Base-by-base conservation (phyloP, 441 rosid species). In the Euphorbia corollata region DNA sequence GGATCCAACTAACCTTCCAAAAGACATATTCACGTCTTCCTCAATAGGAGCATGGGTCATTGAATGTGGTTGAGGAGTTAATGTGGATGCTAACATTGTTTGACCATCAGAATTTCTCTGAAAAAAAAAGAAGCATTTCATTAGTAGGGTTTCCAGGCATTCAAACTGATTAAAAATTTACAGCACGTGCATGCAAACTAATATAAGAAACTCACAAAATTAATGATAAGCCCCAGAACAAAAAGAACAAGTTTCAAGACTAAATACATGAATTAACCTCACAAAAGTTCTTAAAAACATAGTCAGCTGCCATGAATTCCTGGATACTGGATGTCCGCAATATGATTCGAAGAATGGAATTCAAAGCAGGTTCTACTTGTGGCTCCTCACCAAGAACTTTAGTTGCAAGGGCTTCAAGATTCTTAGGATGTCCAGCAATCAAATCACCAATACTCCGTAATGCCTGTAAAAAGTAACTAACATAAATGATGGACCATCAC, bases 1-100 rank as follows among this genome's bases (percentile, higher is more conserved):
- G 24, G 16, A 65, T 57, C 50, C 47, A 77, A 72, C 72, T 51
- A 58, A 95, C 99, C 99, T 91, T 84, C 99, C 98, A 83, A 95
- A 95, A 68, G 99, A 91, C 90, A 95, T 78, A 82, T 88, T 83
- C 79, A 87, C 90, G 72, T 95, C 97, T 78, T 91, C 98, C 68
- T 91, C 98, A 63, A 84, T 76, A 67, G 90, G 73, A 71, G 87
- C 86, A 68, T 76, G 83, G 73, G 76, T 66, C 77, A 79, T 83
- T 41, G 83, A 78, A 73, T 76, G 80, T n/a, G 95, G 96, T 74
- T 87, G 92, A 60, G 96, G 98, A 75, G 92, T 90, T 82, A 95
- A 84, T 24, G 96, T 95, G 41, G 99, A 91, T 34, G 89, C 96
- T 77, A 95, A 75, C 96, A 91, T 86, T 72, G 85, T 67, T 77